A percentile compares a stretch with the other conserved stretches of the same genome.
These are phyloP conservation scores for Pichia nanzhaoensis DNA, from an alignment of 805 yeast genomes.

Conservation along the genomic window DNA sequence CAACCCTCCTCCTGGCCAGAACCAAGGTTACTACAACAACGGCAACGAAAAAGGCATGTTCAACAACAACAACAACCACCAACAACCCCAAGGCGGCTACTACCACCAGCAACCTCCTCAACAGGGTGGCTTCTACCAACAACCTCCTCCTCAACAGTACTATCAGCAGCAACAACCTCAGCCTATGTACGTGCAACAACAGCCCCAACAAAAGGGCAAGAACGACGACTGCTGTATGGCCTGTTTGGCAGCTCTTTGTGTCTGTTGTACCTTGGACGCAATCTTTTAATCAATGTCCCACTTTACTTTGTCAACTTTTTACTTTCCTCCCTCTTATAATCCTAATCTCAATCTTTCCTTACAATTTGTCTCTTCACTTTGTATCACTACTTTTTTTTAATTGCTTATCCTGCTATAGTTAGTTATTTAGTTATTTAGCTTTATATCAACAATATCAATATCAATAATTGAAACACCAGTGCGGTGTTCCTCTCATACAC, in stretches of 20 bases:
- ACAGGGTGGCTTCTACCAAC: slow-evolving; percentile 27
- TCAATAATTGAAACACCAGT: too few species aligned
- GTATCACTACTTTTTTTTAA: neutral
- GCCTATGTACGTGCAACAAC: slow-evolving; percentile 50
- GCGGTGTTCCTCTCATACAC: too few species aligned
- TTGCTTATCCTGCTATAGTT: too few species aligned
- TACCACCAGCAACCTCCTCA: slow-evolving; percentile 29
- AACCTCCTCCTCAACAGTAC: slow-evolving; percentile 23
- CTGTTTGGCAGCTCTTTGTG: slow-evolving; percentile 48
- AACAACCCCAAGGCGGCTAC: slow-evolving; percentile 26
- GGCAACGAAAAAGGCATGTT: slow-evolving; percentile 9
- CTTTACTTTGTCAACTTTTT: too few species aligned
- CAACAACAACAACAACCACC: too few species aligned
- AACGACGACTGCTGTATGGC: slow-evolving; percentile 43
- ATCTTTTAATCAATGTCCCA: slow-evolving; percentile 28
- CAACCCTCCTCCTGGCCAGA: slow-evolving; percentile 14
- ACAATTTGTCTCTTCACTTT: neutral
- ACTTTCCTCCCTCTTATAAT: too few species aligned
- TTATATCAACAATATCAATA: neutral
- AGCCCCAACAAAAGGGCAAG: slow-evolving; percentile 33
- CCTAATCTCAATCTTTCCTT: neutral
- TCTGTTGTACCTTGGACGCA: slow-evolving; percentile 50
- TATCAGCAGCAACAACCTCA: slow-evolving; percentile 40
- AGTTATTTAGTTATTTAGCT: too few species aligned
- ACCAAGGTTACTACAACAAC: slow-evolving; percentile 19